Base-by-base conservation (phyloP, 2,329 filamentous ascomycete genomes). In the Botryotinia narcissicola region DNA sequence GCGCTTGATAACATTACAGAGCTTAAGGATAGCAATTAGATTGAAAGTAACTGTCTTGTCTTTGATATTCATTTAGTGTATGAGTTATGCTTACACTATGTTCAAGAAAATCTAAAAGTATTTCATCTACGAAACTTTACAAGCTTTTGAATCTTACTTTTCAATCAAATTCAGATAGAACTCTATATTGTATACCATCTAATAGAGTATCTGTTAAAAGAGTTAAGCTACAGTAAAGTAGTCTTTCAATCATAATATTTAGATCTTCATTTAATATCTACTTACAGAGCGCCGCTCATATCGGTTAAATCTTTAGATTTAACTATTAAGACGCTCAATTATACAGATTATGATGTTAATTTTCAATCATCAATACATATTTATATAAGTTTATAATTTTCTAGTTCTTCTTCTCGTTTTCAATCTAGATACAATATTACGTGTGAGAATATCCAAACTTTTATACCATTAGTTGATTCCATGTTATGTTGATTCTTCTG, bases 1-100 rank as follows among this genome's bases (percentile, higher is more conserved):
- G 22, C 3, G 22, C 46, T n/a, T 0, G 16, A 16, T 6, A 16
- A 54, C 3, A 54, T 16, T 8, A 16, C 16, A 54, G 5, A 0
- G 12, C 14, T 9, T 8, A 18, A 0, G 2, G 25, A 6, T 3
- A 54, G 12, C 16, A 6, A n/a, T 54, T 0, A 54, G 5, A 29
- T 29, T 1, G 4, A 5, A 54, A 16, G 25, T 16, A 6, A 54
- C 2, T n/a, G 5, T 54, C 5, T 16, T n/a, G 3, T 14, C 0
- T 51, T 54, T 16, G 6, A 51, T 8, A 54, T 54, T 29, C 3
- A 8, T 54, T 54, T 54, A n/a, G n/a, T n/a, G 3, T 3, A 5
- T 7, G 16, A 4, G 3, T 16, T n/a, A 14, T 7, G 9, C 3
- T 14, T n/a, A 14, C 14, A 6, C 10, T 51, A n/a, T n/a, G 3